Base-by-base conservation (phyloP, 371 early-diverging fungal species). In the Saksenaea oblongispora region DNA sequence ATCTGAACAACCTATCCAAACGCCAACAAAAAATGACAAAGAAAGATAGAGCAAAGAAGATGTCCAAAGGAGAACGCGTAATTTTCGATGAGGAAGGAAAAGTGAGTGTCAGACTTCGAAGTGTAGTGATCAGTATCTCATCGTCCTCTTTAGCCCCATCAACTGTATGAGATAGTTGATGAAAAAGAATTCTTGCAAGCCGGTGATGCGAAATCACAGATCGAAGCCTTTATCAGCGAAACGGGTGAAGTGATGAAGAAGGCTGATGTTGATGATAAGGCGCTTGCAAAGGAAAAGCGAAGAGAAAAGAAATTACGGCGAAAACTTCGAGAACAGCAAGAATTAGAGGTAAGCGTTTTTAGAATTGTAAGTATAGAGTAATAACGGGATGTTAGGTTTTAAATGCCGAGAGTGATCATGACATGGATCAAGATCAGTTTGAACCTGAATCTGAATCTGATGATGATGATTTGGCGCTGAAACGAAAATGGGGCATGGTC, bases 11-110 rank as follows among this genome's bases (percentile, higher is more conserved):
- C 59, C 78, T 89, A 75, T 87, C 90, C 55, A 94, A 93, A 78
- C 71, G 89, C 51, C 85, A 91, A 72, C 64, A 83, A 22, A 80
- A 83, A 59, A 87, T 86, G 75, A 75, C 83, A 31, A 94, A 94
- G 76, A 85, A 90, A 69, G 88, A 91, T 59, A 73, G 80, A 47
- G 79, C 90, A 70, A 90, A 92, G 75, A 84, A 82, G 36, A 71
- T 78, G 54, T 80, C 89, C 53, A 85, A 83, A 66, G 87, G 88
- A 64, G 84, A 91, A 57, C 90, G 90, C 72, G 31, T 93, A 17
- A 68, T 94, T 54, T 98, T 96, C 76, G 96, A 96, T 79, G 97
- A 97, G 56, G 95, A 96, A 7, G 98, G 98, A 57, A 85, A 87
- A 26, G 91, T 89, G 58, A 76, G 80, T 62, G 26, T 42, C n/a